Evolutionary conservation across 768 basidiomycete genomes (phyloP), one percentile per base, ranked within the genome.

Genomic region (Paxillus rubicundulus): DNA sequence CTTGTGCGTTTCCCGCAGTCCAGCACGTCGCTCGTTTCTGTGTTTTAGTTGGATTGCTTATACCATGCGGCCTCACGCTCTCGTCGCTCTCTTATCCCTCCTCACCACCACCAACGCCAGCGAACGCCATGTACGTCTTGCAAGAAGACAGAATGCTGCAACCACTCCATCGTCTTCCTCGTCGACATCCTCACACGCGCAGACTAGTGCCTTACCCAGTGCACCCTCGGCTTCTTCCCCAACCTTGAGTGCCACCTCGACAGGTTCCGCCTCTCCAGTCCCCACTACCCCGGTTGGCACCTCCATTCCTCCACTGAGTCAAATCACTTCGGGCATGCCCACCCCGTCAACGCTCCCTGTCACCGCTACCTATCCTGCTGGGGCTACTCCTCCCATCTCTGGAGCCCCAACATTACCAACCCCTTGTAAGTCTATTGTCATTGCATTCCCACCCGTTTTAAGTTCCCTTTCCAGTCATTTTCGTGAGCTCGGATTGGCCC

Each of bases 341-440:
- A 70, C 79, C 6, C 74, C 75, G 6, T 55, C 79, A 3, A 75
- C 80, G 0, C 73, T 78, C 1, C 63, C 80, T 1, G 70, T 81
- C 16, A 73, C 81, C 4, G 65, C 79, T 3, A 83, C 84, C 0
- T 87, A 72, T 59, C 33, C 78, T 0, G 68, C 83, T 38, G 89
- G 89, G 2, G 80, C 84, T 27, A 74, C 75, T 1, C 79, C 85
- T 3, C 82, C 86, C 1, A 72, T 87, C 38, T 61, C 80, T 30
- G 86, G 86, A 53, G 92, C 81, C 1, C 87, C 87, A 2, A 53
- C 70, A 2, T 71, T 93, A 9, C 92, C 92, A 0, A 72, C 78
- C 0, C 65, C 77, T n/a, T 83, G 87, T 87, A 66, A 53, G 78
- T 70, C 2, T 7, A 30, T 32, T 7, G 39, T 5, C 10, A 2